Percentiles rank a stretch among this genome's conserved stretches.
Conservation (phyloP, 169 alveolate genomes). For the Cystoisospora suis region DNA sequence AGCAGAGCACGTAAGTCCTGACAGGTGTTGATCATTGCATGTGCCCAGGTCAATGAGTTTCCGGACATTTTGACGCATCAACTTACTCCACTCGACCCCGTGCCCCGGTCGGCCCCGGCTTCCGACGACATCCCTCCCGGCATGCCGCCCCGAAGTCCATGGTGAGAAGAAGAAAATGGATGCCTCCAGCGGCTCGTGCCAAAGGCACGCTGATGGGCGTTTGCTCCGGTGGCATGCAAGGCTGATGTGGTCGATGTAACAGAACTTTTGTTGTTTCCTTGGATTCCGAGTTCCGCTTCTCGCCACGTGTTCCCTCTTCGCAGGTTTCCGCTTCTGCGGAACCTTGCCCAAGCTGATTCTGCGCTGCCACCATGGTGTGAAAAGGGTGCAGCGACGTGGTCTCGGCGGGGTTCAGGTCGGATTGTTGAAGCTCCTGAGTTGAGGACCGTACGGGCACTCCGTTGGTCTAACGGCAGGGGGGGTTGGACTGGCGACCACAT, state of each 20-base stretch:
- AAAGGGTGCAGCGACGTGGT: not conserved
- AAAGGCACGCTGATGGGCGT: not conserved
- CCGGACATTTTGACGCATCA: too few species aligned
- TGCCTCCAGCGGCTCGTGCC: not conserved
- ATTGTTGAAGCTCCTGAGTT: not conserved
- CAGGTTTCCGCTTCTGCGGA: not conserved
- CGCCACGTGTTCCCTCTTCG: not conserved
- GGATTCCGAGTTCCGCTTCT: not conserved
- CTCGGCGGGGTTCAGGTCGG: too few species aligned
- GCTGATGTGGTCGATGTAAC: not conserved
- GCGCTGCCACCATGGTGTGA: not conserved
- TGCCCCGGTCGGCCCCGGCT: too few species aligned
- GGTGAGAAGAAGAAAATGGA: slow-evolving; percentile 9
- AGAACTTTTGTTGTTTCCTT: not conserved
- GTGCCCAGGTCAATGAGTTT: too few species aligned
- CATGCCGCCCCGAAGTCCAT: too few species aligned
- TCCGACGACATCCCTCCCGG: too few species aligned
- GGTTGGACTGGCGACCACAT: slow-evolving; percentile 25
- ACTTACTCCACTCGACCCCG: too few species aligned
- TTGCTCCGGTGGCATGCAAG: not conserved
- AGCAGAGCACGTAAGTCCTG: too few species aligned
- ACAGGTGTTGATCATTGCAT: too few species aligned
- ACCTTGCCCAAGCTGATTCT: not conserved
- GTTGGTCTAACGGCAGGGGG: too few species aligned
- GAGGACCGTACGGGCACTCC: not conserved